These are phyloP conservation scores for Nicotiana obtusifolia DNA, from an alignment of 257 asterid genomes.

Conservation along the genomic window DNA sequence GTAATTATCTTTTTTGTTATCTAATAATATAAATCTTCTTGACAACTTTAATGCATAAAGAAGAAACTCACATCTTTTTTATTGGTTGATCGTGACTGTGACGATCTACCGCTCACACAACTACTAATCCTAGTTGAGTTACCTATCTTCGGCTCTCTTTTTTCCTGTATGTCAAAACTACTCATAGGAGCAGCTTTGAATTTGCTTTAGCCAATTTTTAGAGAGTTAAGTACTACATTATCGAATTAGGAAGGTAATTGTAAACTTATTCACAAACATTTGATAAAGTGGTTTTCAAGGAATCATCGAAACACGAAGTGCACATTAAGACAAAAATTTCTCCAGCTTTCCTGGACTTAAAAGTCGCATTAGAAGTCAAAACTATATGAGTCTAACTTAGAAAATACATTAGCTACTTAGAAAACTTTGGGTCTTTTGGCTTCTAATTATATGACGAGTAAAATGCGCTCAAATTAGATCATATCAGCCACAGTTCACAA, in stretches of 20 bases:
- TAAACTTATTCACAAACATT: no score
- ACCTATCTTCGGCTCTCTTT: not conserved
- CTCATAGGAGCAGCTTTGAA: not conserved
- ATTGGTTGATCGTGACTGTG: not conserved
- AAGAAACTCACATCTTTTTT: no score
- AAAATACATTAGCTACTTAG: not conserved
- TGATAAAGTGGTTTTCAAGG: not conserved
- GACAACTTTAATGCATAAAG: no score
- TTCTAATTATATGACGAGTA: not conserved
- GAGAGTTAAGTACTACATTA: not conserved
- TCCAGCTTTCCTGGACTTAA: conserved; percentile 8
- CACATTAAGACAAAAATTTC: not conserved
- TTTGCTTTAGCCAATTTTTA: not conserved
- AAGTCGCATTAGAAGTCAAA: conserved; percentile 4
- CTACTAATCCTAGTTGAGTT: not conserved
- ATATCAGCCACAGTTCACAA: not conserved
- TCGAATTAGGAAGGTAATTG: not conserved
- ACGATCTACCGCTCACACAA: no score
- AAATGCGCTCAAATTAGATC: not conserved
- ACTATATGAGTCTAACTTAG: not conserved
- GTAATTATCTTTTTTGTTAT: no score
- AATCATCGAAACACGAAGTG: not conserved
- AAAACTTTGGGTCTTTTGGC: not conserved
- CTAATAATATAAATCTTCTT: no score
- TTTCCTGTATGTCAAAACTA: not conserved